Evolutionary conservation across 23 red algal genomes (phyloP).

Genomic region (Agarophyton chilense): DNA sequence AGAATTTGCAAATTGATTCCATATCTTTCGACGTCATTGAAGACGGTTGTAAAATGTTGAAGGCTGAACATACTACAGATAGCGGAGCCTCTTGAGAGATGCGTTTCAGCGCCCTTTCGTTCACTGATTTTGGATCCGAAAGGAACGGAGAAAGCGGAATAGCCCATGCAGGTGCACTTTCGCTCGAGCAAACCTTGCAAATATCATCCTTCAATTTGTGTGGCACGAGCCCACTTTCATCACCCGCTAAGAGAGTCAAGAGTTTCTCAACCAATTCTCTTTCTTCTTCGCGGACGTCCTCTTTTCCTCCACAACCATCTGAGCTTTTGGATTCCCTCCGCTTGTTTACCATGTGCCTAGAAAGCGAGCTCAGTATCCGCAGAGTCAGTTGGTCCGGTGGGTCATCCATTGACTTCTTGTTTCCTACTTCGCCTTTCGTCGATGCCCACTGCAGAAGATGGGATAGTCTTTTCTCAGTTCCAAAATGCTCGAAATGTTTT

Average conservation of each 20-base stretch:
- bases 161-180: neutral
- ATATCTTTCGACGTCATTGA: slow-evolving; percentile 13
- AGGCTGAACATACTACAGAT: neutral
- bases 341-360: neutral
- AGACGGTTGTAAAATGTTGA: neutral
- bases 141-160: neutral
- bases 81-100: neutral
- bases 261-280: neutral
- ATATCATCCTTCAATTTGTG: neutral
- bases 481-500: neutral
- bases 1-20: neutral
- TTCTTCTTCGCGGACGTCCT: neutral
- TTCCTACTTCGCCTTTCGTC: too few relatives aligned
- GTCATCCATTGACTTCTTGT: neutral
- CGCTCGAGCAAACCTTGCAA: too few relatives aligned
- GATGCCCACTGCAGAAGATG: neutral
- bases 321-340: neutral
- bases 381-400: neutral
- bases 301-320: neutral
- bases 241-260: neutral
- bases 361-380: neutral
- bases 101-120: neutral
- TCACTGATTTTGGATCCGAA: neutral
- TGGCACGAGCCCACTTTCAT: neutral
- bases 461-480: neutral